Base-by-base conservation (phyloP, 306 rosid species). In the Rosa persica region DNA sequence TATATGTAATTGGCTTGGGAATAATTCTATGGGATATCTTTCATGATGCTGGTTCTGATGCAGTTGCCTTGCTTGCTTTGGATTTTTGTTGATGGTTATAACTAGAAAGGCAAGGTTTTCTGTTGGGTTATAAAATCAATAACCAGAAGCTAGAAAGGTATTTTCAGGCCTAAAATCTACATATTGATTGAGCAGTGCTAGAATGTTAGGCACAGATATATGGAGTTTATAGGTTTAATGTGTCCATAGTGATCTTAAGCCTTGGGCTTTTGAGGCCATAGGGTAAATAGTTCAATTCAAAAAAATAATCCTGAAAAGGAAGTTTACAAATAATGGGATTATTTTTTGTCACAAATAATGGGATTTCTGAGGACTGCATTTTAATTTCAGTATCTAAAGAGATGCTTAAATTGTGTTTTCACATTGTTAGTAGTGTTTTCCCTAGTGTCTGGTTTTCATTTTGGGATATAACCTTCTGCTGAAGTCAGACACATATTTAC, bases 11-110 rank as follows among this genome's bases (percentile, higher is more conserved):
- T 36, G 6, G 64, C 61, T 62, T 80, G 58, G 12, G 25, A 74
- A 51, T 67, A 15, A 65, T 81, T 67, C 70, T 52, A 39, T 77
- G 55, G 62, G 51, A 38, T 73, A 52, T 27, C 49, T 69, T 80
- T 67, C 43, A 60, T 27, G 48, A 17, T 78, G 51, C 76, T 80
- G 54, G 70, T 52, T 80, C 79, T 47, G 17, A 39, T 43, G 64
- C 13, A 52, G 49, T 67, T 62, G 47, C 71, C 67, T 61, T 44
- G 46, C 60, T 12, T 20, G 20, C 58, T 38, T 60, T 75, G 34
- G 12, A 30, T 62, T 44, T 74, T 20, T 43, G 10, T 12, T 43
- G 71, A 43, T 5, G 44, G 34, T 19, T 61, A 51, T 61, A 75
- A 43, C 58, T 44, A 17, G 44, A 11, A 17, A 17, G 20, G 34